phyloP scores from a whole-genome alignment of 1,284 basidiomycete species.

The Pascua guehoae region DNA sequence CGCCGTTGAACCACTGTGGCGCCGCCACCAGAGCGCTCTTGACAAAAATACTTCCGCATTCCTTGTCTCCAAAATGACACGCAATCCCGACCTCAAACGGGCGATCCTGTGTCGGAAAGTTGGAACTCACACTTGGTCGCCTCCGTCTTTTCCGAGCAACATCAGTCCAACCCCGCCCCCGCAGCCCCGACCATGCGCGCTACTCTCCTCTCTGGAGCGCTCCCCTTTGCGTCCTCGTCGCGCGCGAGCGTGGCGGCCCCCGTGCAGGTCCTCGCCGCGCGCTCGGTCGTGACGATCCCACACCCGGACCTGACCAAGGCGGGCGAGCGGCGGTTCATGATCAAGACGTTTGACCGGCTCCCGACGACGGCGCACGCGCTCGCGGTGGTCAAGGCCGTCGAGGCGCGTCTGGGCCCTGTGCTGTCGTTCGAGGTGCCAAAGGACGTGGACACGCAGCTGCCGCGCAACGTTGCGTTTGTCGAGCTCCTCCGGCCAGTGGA shows the following conservation, averaged over 20 bases:
- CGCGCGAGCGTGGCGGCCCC: background rate
- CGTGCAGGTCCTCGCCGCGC: background rate
- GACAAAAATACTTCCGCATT: too few species aligned
- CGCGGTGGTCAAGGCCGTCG: conserved; percentile 30
- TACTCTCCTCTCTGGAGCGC: background rate
- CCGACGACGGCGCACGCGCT: conserved; percentile 24
- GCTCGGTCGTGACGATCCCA: conserved; percentile 20
- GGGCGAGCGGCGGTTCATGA: conserved; percentile 20
- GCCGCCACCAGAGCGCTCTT: too few species aligned
- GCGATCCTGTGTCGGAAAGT: background rate
- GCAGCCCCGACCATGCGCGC: background rate
- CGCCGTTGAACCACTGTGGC: too few species aligned
- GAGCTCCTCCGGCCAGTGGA: conserved; percentile 26
- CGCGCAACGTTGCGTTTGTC: conserved; percentile 17
- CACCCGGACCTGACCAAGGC: conserved; percentile 22
- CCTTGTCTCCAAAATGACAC: too few species aligned
- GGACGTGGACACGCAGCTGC: conserved; percentile 23
- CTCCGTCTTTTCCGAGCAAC: background rate
- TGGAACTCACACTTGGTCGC: background rate
- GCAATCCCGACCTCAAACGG: too few species aligned
- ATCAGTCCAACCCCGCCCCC: too few species aligned
- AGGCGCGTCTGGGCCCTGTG: conserved; percentile 28
- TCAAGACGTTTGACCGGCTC: conserved; percentile 19
- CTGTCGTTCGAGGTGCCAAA: conserved; percentile 22
- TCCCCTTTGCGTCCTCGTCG: conserved; percentile 1